Conservation (phyloP, 805 yeast genomes). For the Groenewaldozyma tartarivorans region DNA sequence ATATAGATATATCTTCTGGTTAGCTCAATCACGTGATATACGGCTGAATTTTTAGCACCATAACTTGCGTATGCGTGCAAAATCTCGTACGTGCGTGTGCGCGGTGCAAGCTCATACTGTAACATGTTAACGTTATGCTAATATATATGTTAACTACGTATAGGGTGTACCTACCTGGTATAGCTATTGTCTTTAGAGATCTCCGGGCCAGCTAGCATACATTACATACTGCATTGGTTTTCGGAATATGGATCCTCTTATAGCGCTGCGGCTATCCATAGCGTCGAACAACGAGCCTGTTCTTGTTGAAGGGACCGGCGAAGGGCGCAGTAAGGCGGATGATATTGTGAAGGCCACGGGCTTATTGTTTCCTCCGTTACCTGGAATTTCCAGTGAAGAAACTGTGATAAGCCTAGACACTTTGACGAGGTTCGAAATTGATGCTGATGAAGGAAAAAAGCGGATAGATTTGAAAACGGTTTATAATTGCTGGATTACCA, state of each 20-base stretch:
- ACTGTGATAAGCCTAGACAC: conserved; percentile 31
- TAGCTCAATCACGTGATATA: too few species aligned
- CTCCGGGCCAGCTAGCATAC: too few species aligned
- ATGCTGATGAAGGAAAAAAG: conserved; percentile 6
- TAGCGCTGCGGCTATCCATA: conserved; percentile 25
- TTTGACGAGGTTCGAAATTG: conserved; percentile 40
- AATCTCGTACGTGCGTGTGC: too few species aligned
- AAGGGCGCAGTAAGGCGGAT: conserved; percentile 21
- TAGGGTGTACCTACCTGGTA: too few species aligned
- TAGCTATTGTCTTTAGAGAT: too few species aligned
- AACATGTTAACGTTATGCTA: too few species aligned
- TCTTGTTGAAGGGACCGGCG: conserved; percentile 18
- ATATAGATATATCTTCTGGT: too few species aligned
- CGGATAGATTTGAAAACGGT: conserved; percentile 43
- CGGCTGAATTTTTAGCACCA: too few species aligned
- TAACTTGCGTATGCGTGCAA: too few species aligned
- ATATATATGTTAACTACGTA: too few species aligned
- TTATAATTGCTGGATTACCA: conserved; percentile 69
- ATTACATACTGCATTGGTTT: too few species aligned
- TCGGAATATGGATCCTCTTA: conserved; percentile 25
- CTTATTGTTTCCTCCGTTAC: conserved; percentile 23
- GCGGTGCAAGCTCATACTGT: too few species aligned
- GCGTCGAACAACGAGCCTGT: conserved; percentile 18
- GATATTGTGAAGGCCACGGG: conserved; percentile 31
- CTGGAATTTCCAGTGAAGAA: conserved; percentile 12